Base-by-base conservation (phyloP, 1,139 yeast genomes). In the Saccharomyces pastorianus region DNA sequence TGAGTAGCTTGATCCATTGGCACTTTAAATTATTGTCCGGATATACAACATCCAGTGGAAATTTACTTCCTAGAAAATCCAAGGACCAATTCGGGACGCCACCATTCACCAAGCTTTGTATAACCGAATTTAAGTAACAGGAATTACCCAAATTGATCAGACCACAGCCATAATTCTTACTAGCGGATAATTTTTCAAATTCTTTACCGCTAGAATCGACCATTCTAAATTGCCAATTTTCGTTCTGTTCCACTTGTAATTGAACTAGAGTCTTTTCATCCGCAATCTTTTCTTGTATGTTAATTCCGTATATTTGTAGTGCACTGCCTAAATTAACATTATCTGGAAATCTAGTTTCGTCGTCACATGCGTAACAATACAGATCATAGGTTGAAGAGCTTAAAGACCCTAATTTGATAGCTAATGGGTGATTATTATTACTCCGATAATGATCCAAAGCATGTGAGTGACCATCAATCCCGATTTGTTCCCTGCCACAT, bases 401-500 rank as follows among this genome's bases (percentile, higher is more conserved):
- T 52, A 93, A 78, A 0, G 96, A 88, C 0, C 99, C 99, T 53
- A 93, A 73, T 66, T 93, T 93, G 8, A 91, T 86, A 0, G 98
- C 96, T 9, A 91, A 82, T 0, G 88, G 81, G 68, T 95, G 99
- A 0, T 71, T 73, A 0, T 75, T 63, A n/a, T 59, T 47, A 1
- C 74, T 68, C 2, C 81, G 72, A 64, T 70, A 85, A 71, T 95
- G 99, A 0, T 71, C 70, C 60, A 93, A 73, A 0, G 96, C 98
- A 69, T 93, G 99, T 0, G 96, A 85, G 64, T 91, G 83, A 4
- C 99, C 99, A 27, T 88, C 83, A 31, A 89, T 81, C 32, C 98
- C 99, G 65, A 87, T 88, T 69, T 93, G 99, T 41, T 84, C 84
- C 60, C 99, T 77, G 23, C 98, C 97, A 73, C 99, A 93, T 2